Percentiles rank a stretch among this genome's conserved stretches.
These are phyloP conservation scores for Trichosporon faecale DNA, from an alignment of 1,284 basidiomycete species.

Conservation along the genomic window DNA sequence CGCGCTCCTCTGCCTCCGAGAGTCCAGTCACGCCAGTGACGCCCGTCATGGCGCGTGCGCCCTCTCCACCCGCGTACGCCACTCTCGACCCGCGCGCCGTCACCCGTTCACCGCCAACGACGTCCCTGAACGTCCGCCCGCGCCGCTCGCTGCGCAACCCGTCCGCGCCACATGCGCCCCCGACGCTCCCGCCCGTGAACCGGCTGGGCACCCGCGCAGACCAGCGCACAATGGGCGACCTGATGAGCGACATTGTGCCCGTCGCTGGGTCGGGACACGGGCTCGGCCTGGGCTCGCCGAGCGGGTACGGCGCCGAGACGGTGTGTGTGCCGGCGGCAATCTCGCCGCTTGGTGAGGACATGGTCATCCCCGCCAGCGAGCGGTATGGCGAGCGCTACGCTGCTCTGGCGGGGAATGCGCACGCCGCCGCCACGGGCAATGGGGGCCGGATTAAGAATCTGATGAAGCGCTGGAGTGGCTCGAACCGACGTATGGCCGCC, in stretches of 20 bases:
- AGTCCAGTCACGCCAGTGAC: neutral
- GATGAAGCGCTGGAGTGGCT: neutral
- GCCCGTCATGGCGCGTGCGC: neutral
- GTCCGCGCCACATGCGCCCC: neutral
- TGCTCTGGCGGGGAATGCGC: neutral
- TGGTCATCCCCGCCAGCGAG: neutral
- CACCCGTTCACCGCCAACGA: neutral
- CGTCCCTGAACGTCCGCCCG: neutral
- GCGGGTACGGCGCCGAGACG: neutral
- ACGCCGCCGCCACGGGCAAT: neutral
- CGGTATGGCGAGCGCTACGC: neutral
- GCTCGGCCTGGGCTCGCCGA: neutral
- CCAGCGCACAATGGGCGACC: neutral
- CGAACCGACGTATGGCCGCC: neutral
- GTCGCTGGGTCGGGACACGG: neutral
- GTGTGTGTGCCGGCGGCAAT: neutral
- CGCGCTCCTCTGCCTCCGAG: neutral
- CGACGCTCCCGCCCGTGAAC: neutral
- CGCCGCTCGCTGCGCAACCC: neutral
- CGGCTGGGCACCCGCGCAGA: neutral
- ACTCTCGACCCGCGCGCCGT: neutral
- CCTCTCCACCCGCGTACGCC: neutral
- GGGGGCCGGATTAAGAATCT: neutral
- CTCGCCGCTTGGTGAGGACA: neutral
- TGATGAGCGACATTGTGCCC: slow-evolving; percentile 2